Conservation (phyloP, 345 rosid genomes). For the Eucalyptus pauciflora region DNA sequence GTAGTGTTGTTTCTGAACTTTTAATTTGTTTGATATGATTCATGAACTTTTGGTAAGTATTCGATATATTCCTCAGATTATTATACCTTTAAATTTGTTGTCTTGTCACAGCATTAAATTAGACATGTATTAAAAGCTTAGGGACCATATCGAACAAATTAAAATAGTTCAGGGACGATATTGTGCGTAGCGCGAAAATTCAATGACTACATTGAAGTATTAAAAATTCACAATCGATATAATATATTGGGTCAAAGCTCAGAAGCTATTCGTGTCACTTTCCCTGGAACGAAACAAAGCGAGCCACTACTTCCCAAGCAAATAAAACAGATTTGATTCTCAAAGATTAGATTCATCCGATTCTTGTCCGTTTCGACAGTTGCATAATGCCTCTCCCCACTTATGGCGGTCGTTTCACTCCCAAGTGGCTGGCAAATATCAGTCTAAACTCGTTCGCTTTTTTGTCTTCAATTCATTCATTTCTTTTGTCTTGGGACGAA, state of each 20-base stretch:
- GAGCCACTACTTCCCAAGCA: not conserved
- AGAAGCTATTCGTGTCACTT: rapidly evolving
- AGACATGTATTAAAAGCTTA: not conserved
- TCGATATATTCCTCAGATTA: not conserved
- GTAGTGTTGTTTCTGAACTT: not conserved
- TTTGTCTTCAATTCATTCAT: not conserved
- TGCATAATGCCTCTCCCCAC: not conserved
- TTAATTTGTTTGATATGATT: not conserved
- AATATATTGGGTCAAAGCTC: rapidly evolving
- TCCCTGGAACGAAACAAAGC: not conserved
- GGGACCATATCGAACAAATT: rapidly evolving
- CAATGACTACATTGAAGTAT: not conserved
- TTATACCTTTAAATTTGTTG: not conserved
- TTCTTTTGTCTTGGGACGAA: not conserved
- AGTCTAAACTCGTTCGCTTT: not conserved
- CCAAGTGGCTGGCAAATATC: not conserved
- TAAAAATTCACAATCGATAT: not conserved
- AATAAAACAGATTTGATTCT: not conserved
- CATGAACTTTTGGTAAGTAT: not conserved
- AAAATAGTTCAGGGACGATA: rapidly evolving
- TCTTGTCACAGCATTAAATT: rapidly evolving
- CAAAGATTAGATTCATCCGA: not conserved
- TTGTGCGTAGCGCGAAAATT: rapidly evolving
- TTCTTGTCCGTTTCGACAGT: not conserved
- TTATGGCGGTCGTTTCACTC: not conserved